Evolutionary conservation across 768 basidiomycete species (phyloP), one percentile per base, ranked within the genome.

Genomic region (Boletus rubropictus): DNA sequence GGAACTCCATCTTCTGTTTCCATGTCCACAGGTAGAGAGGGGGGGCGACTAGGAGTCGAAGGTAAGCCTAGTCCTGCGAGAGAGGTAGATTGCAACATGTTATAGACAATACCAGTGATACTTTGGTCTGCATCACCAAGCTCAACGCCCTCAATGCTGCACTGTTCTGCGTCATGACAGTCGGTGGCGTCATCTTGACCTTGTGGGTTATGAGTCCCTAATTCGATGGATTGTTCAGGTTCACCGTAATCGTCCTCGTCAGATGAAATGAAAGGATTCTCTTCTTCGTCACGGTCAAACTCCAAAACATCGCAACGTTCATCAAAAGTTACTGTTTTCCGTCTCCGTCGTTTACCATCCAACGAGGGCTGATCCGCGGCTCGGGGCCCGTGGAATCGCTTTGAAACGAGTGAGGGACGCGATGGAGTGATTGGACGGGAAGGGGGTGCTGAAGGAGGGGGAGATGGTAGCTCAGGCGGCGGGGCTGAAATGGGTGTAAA

Each of bases 291-390:
- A 17, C 75, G 69, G 47, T 87, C 83, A 60, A 88, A 89, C 59
- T 90, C 88, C 25, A 90, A 65, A 10, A 93, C 88, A 51, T 92
- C 89, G 54, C 85, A 87, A 10, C 80, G 75, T 52, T 87, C 84
- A 61, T 84, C 77, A 48, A 86, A 93, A 1, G 80, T 86, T 22
- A 93, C 90, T 0, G 80, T 89, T 63, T 89, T 91, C 51, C 85
- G 66, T 24, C 79, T 74, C 55, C 79, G 77, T 18, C 79, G 74
- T 57, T 59, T 74, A 25, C 62, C 55, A 37, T 61, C 56, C 48
- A 59, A 42, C 5, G 52, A 51, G 4, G 53, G 46, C 1, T 69
- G 67, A 41, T 71, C 72, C 44, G 73, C 79, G 4, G 77, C 67
- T 25, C 89, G 82, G 5, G 89, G 89, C 3, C 89, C 89, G 55